Conservation (phyloP, 164 flowering plant species). For the Chimonanthus salicifolius region DNA sequence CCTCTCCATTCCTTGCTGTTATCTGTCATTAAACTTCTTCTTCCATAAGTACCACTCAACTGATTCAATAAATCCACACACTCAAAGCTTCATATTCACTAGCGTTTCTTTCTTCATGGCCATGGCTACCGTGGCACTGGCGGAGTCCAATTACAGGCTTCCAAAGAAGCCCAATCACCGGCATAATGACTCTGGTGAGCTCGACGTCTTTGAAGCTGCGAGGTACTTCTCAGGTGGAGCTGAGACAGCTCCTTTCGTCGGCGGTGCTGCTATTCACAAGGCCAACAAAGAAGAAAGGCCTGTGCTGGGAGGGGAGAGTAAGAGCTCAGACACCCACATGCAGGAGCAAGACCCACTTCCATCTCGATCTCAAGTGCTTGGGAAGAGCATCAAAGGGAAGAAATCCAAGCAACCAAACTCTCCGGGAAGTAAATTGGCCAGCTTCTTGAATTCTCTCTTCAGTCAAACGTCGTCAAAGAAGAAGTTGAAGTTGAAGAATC, state of each 20-base stretch:
- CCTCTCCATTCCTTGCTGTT: constrained; percentile 7
- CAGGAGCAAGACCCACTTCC: constrained; percentile 17
- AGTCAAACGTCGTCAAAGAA: constrained; percentile 60
- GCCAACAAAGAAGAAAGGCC: constrained; percentile 26
- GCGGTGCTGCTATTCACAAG: constrained; percentile 18
- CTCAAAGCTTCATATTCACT: not conserved
- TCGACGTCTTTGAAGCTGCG: constrained; percentile 87
- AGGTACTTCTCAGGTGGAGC: constrained; percentile 60
- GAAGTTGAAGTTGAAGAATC: constrained; percentile 42
- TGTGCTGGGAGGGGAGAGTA: constrained; percentile 39
- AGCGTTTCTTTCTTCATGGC: not conserved
- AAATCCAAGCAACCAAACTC: constrained; percentile 72
- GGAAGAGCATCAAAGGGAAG: constrained; percentile 33
- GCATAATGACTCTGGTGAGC: constrained; percentile 64
- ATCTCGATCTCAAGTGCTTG: constrained; percentile 12
- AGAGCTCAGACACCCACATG: constrained; percentile 55
- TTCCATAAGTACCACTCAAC: not conserved
- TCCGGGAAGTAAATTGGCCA: constrained; percentile 55
- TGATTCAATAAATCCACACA: not conserved
- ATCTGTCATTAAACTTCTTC: constrained; percentile 1
- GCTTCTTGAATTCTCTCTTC: constrained; percentile 22
- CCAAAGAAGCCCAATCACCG: constrained; percentile 42
- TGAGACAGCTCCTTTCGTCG: constrained; percentile 17
- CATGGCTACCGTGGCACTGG: constrained; percentile 19
- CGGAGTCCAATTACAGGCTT: constrained; percentile 19